These are phyloP conservation scores for Apiospora koreana DNA, from an alignment of 2,329 filamentous ascomycete species.

Conservation along the genomic window DNA sequence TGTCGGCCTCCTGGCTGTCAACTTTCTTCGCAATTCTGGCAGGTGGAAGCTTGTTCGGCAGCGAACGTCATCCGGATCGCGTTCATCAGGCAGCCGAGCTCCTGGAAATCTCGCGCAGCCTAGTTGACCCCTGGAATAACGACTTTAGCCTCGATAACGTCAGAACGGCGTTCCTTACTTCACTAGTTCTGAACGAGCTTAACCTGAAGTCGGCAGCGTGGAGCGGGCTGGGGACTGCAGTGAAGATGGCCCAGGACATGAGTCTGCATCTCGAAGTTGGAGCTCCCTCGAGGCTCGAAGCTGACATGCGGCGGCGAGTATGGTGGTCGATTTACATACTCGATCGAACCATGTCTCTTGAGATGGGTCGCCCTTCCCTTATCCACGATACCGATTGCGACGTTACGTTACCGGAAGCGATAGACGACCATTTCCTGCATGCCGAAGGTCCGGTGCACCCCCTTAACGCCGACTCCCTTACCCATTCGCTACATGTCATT, in stretches of 20 bases:
- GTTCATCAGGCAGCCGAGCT: conserved; percentile 60
- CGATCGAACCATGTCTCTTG: conserved; percentile 79
- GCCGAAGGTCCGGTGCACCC: conserved; percentile 56
- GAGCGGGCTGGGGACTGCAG: conserved; percentile 80
- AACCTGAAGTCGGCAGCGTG: conserved; percentile 85
- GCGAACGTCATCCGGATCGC: conserved; percentile 55
- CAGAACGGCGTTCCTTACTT: conserved; percentile 69
- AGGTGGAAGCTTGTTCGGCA: conserved; percentile 74
- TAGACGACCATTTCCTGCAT: conserved; percentile 78
- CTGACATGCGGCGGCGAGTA: conserved; percentile 81
- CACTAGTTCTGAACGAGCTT: conserved; percentile 80
- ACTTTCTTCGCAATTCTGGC: conserved; percentile 84
- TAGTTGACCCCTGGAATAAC: conserved; percentile 82
- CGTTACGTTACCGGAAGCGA: conserved; percentile 72
- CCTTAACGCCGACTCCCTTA: conserved; percentile 55
- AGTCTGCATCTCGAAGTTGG: conserved; percentile 77
- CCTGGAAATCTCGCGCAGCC: conserved; percentile 68
- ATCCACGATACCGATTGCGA: conserved; percentile 92
- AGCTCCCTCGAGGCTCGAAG: conserved; percentile 73
- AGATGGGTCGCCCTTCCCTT: conserved; percentile 76
- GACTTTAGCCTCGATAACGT: conserved; percentile 75
- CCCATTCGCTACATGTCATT: conserved; percentile 73
- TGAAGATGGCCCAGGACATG: conserved; percentile 80
- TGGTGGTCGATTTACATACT: conserved; percentile 96
- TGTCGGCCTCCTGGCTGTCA: conserved; percentile 71